These are phyloP conservation scores for Cinnamomum chago DNA, from an alignment of 164 flowering plant species.

Conservation along the genomic window DNA sequence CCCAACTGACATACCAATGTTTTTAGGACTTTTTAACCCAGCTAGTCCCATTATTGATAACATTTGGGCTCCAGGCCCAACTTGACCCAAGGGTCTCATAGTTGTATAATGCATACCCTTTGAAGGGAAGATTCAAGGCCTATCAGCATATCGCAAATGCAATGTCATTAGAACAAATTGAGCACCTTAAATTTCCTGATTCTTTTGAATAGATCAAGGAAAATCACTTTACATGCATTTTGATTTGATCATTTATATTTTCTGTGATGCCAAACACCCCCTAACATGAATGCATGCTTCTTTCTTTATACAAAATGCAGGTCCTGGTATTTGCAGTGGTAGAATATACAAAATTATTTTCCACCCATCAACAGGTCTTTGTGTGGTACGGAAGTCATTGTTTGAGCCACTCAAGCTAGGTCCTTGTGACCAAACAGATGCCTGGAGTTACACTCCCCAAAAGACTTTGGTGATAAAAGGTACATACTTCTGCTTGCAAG, in stretches of 20 bases:
- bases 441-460: conserved; percentile 13
- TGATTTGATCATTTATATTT: neutral
- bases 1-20: no score
- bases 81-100: no score
- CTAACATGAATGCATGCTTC: neutral
- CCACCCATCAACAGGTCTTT: conserved; percentile 14
- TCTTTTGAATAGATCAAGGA: neutral
- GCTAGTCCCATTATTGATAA: no score
- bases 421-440: conserved; percentile 5
- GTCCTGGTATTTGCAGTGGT: neutral
- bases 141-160: neutral
- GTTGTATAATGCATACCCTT: no score
- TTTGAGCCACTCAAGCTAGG: conserved; percentile 12
- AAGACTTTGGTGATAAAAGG: neutral
- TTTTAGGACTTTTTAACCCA: no score
- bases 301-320: neutral
- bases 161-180: neutral
- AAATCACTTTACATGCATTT: neutral
- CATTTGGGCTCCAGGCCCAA: no score
- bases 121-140: neutral
- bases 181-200: neutral
- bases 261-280: neutral
- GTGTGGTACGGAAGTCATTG: conserved; percentile 2
- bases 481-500: conserved; percentile 11
- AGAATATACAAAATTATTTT: conserved; percentile 2